Conservation (phyloP, 2,329 filamentous ascomycete species). For the Cladosporium oxysporum region DNA sequence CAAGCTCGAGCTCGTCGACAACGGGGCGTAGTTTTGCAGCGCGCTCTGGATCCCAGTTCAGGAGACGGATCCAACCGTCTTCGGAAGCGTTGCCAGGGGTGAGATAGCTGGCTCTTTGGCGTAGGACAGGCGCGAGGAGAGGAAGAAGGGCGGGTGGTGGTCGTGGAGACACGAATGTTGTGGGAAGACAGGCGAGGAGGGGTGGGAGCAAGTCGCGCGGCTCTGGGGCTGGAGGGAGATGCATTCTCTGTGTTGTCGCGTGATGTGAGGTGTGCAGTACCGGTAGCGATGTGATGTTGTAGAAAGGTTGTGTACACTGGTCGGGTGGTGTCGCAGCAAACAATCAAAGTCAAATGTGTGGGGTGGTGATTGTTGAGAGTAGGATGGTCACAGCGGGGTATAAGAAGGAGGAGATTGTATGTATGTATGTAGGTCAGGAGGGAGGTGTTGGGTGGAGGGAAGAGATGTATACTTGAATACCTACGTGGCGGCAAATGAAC, state of each 20-base stretch:
- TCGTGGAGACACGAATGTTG: conserved; percentile 59
- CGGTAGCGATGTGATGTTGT: background rate
- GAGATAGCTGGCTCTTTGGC: conserved; percentile 64
- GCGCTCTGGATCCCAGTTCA: conserved; percentile 66
- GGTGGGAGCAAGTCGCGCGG: conserved; percentile 60
- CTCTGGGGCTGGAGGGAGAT: conserved; percentile 57
- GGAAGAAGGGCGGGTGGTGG: conserved; percentile 63
- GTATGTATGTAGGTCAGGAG: background rate
- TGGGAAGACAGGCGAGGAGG: conserved; percentile 64
- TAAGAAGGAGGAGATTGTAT: background rate
- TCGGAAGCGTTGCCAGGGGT: conserved; percentile 52
- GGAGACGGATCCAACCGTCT: conserved; percentile 66
- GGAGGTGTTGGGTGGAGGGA: background rate
- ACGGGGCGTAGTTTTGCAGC: conserved; percentile 62
- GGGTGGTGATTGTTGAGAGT: background rate
- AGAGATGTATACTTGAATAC: background rate
- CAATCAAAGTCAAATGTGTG: conserved; percentile 1
- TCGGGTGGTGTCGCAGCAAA: conserved; percentile 2
- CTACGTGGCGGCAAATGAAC: background rate
- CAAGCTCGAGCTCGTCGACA: conserved; percentile 63
- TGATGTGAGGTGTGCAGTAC: background rate
- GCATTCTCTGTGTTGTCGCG: conserved; percentile 47
- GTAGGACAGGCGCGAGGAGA: conserved; percentile 63
- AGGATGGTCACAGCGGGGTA: background rate
- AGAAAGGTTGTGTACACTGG: background rate